Conservation (phyloP, 805 yeast species). For the Cyberlindnera japonica region DNA sequence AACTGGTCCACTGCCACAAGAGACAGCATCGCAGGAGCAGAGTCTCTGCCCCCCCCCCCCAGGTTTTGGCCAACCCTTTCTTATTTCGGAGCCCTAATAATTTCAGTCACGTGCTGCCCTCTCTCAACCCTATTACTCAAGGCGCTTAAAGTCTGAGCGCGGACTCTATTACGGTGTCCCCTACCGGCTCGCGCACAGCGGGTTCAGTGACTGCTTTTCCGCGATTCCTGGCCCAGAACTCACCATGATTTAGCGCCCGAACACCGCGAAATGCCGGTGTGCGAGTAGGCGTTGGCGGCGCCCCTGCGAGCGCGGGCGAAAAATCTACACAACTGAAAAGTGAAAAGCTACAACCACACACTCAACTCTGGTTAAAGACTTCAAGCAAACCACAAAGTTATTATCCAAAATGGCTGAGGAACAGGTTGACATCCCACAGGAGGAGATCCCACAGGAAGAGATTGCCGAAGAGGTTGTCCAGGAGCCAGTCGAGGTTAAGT, state of each 20-base stretch:
- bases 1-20: no score
- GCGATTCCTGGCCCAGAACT: not conserved
- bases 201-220: no score
- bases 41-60: no score
- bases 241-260: no score
- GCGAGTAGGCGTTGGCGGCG: no score
- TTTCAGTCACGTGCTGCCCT: not conserved
- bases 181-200: no score
- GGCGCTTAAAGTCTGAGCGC: not conserved
- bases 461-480: constrained; percentile 68
- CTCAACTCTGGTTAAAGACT: constrained; percentile 1
- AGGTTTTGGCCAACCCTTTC: not conserved
- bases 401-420: constrained; percentile 74
- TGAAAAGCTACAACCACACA: constrained; percentile 4
- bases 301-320: constrained; percentile 7
- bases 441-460: constrained; percentile 32
- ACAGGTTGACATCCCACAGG: constrained; percentile 44
- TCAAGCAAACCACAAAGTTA: constrained; percentile 10
- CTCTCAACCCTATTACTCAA: not conserved
- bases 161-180: not conserved
- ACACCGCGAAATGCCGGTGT: no score
- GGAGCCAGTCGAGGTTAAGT: constrained; percentile 77
- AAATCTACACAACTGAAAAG: constrained; percentile 15
- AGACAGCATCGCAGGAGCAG: no score
- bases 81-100: not conserved